A percentile compares a stretch with the other conserved stretches of the same genome.
These are phyloP conservation scores for Paramecium octaurelia DNA, from an alignment of 73 alveolate species.

Conservation along the genomic window DNA sequence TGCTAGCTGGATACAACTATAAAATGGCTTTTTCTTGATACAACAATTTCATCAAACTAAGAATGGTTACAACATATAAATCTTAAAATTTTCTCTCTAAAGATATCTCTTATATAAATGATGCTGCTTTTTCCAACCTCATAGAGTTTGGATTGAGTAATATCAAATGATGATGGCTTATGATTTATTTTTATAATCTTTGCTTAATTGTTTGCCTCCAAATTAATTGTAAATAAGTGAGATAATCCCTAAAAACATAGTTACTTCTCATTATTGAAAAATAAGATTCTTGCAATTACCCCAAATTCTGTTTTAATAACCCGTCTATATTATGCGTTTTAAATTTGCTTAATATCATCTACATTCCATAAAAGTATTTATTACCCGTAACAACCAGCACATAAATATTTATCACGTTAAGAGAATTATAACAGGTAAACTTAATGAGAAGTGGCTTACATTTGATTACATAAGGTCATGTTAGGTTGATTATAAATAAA, in stretches of 20 bases:
- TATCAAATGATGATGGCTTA: neutral
- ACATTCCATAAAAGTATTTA: neutral
- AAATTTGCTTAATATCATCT: neutral
- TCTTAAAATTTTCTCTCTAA: neutral
- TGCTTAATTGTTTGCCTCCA: neutral
- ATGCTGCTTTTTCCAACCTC: neutral
- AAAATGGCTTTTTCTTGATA: neutral
- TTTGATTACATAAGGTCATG: neutral
- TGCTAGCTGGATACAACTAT: neutral
- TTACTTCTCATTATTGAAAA: neutral
- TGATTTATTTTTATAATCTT: neutral
- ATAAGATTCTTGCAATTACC: neutral
- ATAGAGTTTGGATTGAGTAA: neutral
- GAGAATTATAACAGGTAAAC: neutral
- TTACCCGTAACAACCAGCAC: neutral
- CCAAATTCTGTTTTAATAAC: neutral
- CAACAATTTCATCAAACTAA: neutral
- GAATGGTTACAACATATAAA: neutral
- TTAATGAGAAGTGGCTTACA: neutral
- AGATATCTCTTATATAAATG: neutral
- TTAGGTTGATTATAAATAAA: neutral
- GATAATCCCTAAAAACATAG: neutral
- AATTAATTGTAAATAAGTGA: neutral
- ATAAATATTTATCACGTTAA: neutral
- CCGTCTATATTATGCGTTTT: neutral